A percentile compares a stretch with the other conserved stretches of the same genome.
These are phyloP conservation scores for Syzygium syzygioides DNA, from an alignment of 441 rosid species.

Conservation along the genomic window DNA sequence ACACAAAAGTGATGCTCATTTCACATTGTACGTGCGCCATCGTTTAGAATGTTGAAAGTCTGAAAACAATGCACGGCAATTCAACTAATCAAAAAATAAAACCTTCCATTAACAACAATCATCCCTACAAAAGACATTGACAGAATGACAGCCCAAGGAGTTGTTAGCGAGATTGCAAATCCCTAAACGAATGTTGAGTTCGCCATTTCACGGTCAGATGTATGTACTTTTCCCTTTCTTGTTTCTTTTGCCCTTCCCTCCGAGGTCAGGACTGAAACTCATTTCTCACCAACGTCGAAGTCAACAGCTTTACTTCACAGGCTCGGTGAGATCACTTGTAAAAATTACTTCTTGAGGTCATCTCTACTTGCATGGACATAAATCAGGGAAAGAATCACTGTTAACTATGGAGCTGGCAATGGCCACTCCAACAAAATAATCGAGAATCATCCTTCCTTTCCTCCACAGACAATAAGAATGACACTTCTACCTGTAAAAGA, in stretches of 20 bases:
- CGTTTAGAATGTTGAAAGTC: neutral
- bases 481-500: constrained; percentile 40
- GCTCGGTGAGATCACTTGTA: neutral
- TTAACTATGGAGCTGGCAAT: constrained; percentile 28
- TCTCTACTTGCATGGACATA: neutral
- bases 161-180: neutral
- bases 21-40: neutral
- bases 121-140: neutral
- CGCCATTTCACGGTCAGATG: neutral
- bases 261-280: neutral
- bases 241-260: neutral
- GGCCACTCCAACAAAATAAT: constrained; percentile 29
- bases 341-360: neutral
- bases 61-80: neutral
- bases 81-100: neutral
- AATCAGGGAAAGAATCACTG: neutral
- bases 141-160: neutral
- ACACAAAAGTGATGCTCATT: neutral
- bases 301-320: neutral
- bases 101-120: neutral
- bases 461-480: constrained; percentile 28
- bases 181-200: neutral
- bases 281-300: neutral
- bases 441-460: constrained; percentile 13
- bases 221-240: neutral